A percentile compares a stretch with the other conserved stretches of the same genome.
Evolutionary conservation across 1,139 yeast genomes (phyloP).

Genomic region (Zygosaccharomyces sapae): DNA sequence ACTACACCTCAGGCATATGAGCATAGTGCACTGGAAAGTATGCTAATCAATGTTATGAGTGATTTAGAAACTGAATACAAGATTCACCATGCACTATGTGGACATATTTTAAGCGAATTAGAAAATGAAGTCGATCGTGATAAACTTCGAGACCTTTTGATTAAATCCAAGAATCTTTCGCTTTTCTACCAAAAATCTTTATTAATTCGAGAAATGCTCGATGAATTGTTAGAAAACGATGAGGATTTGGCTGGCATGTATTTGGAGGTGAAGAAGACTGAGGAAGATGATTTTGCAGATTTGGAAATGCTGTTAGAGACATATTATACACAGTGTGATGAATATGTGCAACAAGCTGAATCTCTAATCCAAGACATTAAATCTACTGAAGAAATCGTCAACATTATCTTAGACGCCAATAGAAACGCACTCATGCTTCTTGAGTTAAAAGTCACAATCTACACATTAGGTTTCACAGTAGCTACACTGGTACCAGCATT

Average conservation of each 20-base stretch:
- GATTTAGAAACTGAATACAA: slow-evolving; percentile 81
- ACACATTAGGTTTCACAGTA: slow-evolving; percentile 83
- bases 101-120: slow-evolving; percentile 55
- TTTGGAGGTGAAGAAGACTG: slow-evolving; percentile 43
- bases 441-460: slow-evolving; percentile 79
- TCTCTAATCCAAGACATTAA: slow-evolving; percentile 76
- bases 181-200: slow-evolving; percentile 64
- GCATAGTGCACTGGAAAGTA: slow-evolving; percentile 83
- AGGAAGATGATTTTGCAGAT: slow-evolving; percentile 55
- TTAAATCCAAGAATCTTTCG: slow-evolving; percentile 61
- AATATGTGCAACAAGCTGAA: slow-evolving; percentile 90
- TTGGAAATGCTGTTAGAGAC: slow-evolving; percentile 88
- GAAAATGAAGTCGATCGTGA: slow-evolving; percentile 69
- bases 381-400: slow-evolving; percentile 94
- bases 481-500: slow-evolving; percentile 72
- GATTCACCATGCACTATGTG: slow-evolving; percentile 65
- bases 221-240: slow-evolving; percentile 75
- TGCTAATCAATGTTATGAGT: slow-evolving; percentile 78
- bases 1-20: slow-evolving; percentile 52
- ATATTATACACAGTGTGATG: slow-evolving; percentile 92
- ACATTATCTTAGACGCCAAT: slow-evolving; percentile 89
- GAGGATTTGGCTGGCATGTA: slow-evolving; percentile 88
- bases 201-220: slow-evolving; percentile 65
- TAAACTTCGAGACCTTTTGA: slow-evolving; percentile 59
- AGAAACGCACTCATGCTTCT: slow-evolving; percentile 89